Conservation (phyloP, 345 rosid genomes). For the Clausena lansium region DNA sequence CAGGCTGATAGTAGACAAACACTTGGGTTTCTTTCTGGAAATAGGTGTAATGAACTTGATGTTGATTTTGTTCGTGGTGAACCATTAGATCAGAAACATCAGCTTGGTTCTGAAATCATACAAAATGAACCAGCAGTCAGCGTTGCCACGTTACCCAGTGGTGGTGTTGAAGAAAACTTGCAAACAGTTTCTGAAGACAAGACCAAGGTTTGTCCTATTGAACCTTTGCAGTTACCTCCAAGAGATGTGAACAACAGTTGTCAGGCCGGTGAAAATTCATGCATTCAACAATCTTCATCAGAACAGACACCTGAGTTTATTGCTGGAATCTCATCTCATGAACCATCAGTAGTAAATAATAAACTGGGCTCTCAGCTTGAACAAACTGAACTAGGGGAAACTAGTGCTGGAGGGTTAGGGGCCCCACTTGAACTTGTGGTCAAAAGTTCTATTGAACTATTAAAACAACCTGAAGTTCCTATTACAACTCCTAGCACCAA, state of each 20-base stretch:
- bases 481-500: conserved; percentile 13
- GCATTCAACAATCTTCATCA: conserved; percentile 12
- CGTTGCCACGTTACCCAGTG: conserved; percentile 9
- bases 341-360: conserved; percentile 18
- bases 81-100: conserved; percentile 20
- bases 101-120: conserved; percentile 11
- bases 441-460: conserved; percentile 12
- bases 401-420: conserved; percentile 4
- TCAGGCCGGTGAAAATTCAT: conserved; percentile 17
- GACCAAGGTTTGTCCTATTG: conserved; percentile 14
- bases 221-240: conserved; percentile 14
- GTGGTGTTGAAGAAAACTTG: conserved; percentile 15
- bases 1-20: conserved; percentile 6
- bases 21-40: conserved; percentile 20
- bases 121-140: conserved; percentile 12
- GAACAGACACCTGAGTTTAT: background rate
- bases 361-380: conserved; percentile 5
- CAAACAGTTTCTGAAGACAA: conserved; percentile 12
- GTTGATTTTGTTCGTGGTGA: conserved; percentile 15
- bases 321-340: conserved; percentile 9
- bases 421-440: background rate
- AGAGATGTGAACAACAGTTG: conserved; percentile 11
- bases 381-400: conserved; percentile 7
- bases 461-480: conserved; percentile 19
- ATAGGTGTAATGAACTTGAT: conserved; percentile 3